phyloP scores from a whole-genome alignment of 306 rosid species.

The Vigna radiata region DNA sequence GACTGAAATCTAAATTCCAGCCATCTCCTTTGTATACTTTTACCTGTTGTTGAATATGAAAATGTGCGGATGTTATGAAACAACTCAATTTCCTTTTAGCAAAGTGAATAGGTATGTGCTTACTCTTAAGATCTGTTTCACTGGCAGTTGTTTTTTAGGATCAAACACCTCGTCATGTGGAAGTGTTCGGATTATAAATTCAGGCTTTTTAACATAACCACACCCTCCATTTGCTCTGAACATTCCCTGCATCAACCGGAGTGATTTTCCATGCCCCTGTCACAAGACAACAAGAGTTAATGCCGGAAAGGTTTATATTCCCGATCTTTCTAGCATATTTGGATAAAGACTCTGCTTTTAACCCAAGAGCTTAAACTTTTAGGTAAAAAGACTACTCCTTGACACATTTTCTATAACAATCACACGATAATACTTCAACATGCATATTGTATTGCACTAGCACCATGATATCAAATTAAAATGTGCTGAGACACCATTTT shows the following conservation, averaged over 20 bases:
- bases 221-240: constrained; percentile 89
- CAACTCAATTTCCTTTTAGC: constrained; percentile 22
- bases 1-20: constrained; percentile 42
- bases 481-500: not conserved
- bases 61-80: constrained; percentile 24
- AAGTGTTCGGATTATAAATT: constrained; percentile 55
- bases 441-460: constrained; percentile 6
- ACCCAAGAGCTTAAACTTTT: not conserved
- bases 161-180: constrained; percentile 65
- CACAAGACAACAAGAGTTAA: constrained; percentile 16
- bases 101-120: constrained; percentile 34
- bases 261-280: constrained; percentile 80
- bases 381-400: not conserved
- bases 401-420: not conserved
- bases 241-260: constrained; percentile 88
- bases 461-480: not conserved
- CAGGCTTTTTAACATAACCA: constrained; percentile 86
- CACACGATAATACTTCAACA: not conserved
- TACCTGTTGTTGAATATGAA: constrained; percentile 59
- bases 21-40: constrained; percentile 53
- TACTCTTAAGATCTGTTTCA: constrained; percentile 69
- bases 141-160: constrained; percentile 60
- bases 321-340: not conserved
- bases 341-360: constrained; percentile 3
- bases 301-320: constrained; percentile 17